Evolutionary conservation across 768 basidiomycete species (phyloP).

Genomic region (Trametes gibbosa): DNA sequence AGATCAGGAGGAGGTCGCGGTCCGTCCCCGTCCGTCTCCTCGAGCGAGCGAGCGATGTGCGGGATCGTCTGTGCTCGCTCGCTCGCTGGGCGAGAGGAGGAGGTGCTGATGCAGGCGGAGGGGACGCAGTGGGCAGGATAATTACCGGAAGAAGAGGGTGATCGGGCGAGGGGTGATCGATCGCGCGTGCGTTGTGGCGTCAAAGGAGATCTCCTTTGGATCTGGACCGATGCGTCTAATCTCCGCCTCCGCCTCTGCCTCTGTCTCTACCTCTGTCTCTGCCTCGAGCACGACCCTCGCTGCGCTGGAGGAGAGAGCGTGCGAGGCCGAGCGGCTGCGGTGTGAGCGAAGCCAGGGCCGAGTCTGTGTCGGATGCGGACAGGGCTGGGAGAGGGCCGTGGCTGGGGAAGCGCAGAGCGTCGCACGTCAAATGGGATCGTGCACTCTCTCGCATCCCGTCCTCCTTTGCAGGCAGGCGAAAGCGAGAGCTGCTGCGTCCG

Average conservation of each 20-base stretch:
- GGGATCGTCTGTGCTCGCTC: background rate
- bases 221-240: background rate
- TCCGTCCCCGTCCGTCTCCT: background rate
- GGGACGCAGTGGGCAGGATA: background rate
- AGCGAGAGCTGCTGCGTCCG: too few species aligned
- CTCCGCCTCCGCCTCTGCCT: background rate
- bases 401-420: too few species aligned
- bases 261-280: background rate
- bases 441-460: too few species aligned
- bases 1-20: background rate
- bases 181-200: slow-evolving; percentile 3
- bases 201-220: background rate
- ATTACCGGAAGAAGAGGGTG: background rate
- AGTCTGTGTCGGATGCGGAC: background rate
- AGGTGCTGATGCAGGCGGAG: background rate
- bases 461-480: too few species aligned
- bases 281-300: too few species aligned
- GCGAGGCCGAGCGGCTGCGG: background rate
- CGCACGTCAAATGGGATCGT: too few species aligned
- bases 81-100: background rate
- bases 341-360: background rate
- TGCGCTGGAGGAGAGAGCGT: background rate
- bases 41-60: background rate
- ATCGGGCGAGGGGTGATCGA: slow-evolving; percentile 8
- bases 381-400: too few species aligned